phyloP scores from a whole-genome alignment of 345 rosid genomes.

The Lepidium africanum region DNA sequence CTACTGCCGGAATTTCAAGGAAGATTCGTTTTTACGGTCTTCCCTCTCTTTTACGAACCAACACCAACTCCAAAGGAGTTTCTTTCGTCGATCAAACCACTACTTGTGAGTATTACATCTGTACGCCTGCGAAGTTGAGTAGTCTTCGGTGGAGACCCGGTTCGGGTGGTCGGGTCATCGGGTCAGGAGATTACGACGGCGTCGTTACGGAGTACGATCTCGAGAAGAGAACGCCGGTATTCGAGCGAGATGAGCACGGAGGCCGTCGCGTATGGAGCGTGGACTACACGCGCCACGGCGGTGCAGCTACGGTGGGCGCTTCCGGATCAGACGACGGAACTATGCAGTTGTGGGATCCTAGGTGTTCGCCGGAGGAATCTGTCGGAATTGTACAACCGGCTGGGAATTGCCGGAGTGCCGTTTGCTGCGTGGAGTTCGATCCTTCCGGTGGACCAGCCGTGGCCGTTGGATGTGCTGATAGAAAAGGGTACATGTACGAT shows the following conservation, averaged over 20 bases:
- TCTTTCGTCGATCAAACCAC: conserved; percentile 38
- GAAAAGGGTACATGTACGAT: conserved; percentile 62
- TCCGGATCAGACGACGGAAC: conserved; percentile 94
- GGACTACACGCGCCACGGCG: conserved; percentile 42
- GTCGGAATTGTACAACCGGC: conserved; percentile 45
- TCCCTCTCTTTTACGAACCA: conserved; percentile 25
- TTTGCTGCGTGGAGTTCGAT: conserved; percentile 72
- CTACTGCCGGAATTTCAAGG: conserved; percentile 84
- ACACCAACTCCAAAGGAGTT: background rate
- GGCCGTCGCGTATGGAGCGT: conserved; percentile 91
- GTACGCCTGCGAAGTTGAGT: conserved; percentile 88
- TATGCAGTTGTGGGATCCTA: conserved; percentile 82
- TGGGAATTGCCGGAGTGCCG: conserved; percentile 33
- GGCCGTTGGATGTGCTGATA: conserved; percentile 75
- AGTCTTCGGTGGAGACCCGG: conserved; percentile 73
- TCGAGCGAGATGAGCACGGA: conserved; percentile 92
- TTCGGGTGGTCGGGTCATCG: conserved; percentile 45
- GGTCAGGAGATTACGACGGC: conserved; percentile 89
- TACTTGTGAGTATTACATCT: conserved; percentile 50
- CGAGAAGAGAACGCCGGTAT: conserved; percentile 49
- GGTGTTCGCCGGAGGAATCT: conserved; percentile 41
- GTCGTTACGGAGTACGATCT: conserved; percentile 82
- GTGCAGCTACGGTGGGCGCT: conserved; percentile 45
- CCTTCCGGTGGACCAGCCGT: conserved; percentile 47
- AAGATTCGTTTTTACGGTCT: conserved; percentile 66